A percentile compares a stretch with the other conserved stretches of the same genome.
phyloP scores from a whole-genome alignment of 23 red algal species.

The Rhodosorus marinus region DNA sequence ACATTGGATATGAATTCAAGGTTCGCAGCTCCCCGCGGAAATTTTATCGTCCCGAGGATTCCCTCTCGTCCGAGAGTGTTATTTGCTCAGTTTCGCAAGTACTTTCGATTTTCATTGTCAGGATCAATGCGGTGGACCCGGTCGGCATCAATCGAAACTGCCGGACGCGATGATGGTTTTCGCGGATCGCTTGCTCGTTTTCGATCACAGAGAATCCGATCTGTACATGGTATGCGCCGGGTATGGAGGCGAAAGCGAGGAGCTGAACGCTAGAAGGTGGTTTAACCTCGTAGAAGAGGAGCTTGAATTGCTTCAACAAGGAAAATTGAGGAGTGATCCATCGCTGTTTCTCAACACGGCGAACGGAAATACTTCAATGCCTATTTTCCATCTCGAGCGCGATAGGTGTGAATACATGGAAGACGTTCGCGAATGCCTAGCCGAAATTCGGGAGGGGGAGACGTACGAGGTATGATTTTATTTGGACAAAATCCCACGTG shows the following conservation, averaged over 20 bases:
- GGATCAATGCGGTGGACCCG: background rate
- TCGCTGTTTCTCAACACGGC: too few species aligned
- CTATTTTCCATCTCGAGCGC: background rate
- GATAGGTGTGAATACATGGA: background rate
- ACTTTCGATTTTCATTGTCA: too few species aligned
- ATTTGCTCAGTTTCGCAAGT: too few species aligned
- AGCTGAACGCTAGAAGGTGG: too few species aligned
- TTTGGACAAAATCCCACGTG: background rate
- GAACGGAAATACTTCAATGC: background rate
- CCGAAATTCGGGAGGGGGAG: background rate
- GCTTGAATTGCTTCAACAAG: background rate
- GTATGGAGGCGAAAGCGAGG: background rate
- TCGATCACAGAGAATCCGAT: background rate
- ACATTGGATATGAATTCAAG: conserved; percentile 88
- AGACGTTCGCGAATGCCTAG: background rate
- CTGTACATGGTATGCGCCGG: background rate
- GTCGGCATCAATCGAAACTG: background rate
- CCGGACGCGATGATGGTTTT: conserved; percentile 5
- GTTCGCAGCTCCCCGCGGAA: conserved; percentile 3
- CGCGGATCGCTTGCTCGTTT: conserved; percentile 1
- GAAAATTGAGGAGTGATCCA: background rate
- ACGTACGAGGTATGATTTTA: background rate
- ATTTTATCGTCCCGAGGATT: too few species aligned
- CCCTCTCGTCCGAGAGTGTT: too few species aligned
- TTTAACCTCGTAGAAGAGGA: background rate